phyloP scores from a whole-genome alignment of 1,139 yeast genomes.

The Yamadazyma songkhlaensis region DNA sequence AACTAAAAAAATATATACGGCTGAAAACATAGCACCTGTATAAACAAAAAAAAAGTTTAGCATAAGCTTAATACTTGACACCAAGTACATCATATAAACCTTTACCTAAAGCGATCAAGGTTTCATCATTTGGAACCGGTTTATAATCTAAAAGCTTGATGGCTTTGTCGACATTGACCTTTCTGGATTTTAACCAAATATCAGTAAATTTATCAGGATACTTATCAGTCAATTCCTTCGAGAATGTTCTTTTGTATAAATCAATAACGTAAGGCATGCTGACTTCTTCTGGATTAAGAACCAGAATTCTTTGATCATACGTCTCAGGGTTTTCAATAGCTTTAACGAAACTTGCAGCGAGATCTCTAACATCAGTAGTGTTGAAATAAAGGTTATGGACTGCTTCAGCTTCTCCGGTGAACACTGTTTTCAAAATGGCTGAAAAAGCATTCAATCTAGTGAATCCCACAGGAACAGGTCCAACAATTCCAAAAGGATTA shows the following conservation, averaged over 20 bases:
- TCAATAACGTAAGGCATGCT: background rate
- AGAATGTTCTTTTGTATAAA: background rate
- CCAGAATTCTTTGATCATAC: conserved; percentile 11
- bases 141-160: background rate
- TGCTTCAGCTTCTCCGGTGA: background rate
- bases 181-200: background rate
- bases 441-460: conserved; percentile 4
- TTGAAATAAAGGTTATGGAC: background rate
- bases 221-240: background rate
- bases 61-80: background rate
- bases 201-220: background rate
- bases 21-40: too few species aligned
- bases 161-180: background rate
- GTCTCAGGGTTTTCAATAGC: conserved; percentile 13
- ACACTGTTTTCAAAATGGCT: background rate
- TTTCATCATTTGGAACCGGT: background rate
- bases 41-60: too few species aligned
- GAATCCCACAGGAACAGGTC: conserved; percentile 14
- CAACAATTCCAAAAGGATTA: conserved; percentile 18
- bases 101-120: background rate
- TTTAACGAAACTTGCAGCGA: conserved; percentile 15
- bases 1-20: too few species aligned
- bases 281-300: conserved; percentile 4
- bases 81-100: background rate
- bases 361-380: conserved; percentile 19